Percentiles rank a stretch among this genome's conserved stretches.
Evolutionary conservation across 1,284 basidiomycete genomes (phyloP).

Genomic region (Tilletia setariae): DNA sequence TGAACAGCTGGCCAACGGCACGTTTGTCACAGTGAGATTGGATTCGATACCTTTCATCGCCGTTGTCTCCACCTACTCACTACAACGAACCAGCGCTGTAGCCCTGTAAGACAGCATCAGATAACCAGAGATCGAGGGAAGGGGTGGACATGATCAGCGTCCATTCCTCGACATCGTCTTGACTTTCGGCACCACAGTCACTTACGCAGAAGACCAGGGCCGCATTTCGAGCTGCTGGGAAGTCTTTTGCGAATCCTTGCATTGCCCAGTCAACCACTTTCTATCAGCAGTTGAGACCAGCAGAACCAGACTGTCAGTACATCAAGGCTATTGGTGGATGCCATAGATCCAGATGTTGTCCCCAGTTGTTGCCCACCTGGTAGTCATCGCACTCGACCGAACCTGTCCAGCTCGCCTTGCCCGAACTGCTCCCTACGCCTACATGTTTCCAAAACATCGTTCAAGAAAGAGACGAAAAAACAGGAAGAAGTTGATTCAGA

Average conservation of each 20-base stretch:
- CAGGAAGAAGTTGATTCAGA: too few species aligned
- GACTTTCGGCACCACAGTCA: background rate
- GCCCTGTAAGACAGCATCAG: constrained; percentile 17
- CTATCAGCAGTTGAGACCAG: too few species aligned
- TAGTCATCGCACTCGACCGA: constrained; percentile 28
- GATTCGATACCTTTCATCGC: background rate
- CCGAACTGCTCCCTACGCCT: constrained; percentile 27
- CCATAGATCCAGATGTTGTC: constrained; percentile 13
- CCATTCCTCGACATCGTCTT: too few species aligned
- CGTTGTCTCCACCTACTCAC: constrained; percentile 10
- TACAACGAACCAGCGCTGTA: constrained; percentile 34
- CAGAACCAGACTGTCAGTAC: too few species aligned
- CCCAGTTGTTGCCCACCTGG: constrained; percentile 28
- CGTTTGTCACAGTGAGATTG: background rate
- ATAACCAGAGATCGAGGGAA: background rate
- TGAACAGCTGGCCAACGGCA: too few species aligned
- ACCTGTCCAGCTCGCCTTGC: constrained; percentile 35
- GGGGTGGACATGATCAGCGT: too few species aligned
- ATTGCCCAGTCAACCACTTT: background rate
- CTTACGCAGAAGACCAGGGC: background rate
- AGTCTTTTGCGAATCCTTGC: background rate
- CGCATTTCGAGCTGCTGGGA: background rate
- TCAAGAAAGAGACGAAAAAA: background rate
- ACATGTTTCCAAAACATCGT: background rate
- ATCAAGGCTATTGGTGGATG: background rate